Conservation (phyloP, 139 green algal genomes). For the Coelastrella sp. region DNA sequence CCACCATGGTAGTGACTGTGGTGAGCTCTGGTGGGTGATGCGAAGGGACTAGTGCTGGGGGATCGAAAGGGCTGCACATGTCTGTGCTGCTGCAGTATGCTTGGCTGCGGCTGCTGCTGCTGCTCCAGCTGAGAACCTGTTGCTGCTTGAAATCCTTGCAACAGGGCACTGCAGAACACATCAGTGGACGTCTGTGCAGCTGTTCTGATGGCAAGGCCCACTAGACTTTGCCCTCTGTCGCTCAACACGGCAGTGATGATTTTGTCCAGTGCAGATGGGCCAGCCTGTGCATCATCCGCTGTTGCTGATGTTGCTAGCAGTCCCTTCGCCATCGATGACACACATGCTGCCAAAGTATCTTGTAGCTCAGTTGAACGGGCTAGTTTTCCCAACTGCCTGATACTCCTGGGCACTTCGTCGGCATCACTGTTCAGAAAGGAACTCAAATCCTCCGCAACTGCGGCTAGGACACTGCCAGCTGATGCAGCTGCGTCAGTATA, state of each 20-base stretch:
- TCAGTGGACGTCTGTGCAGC: slow-evolving; percentile 33
- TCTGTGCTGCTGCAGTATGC: neutral
- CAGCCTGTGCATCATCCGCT: neutral
- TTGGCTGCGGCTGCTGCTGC: slow-evolving; percentile 16
- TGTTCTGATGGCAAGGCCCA: slow-evolving; percentile 36
- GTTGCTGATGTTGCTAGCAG: neutral
- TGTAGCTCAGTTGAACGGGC: slow-evolving; percentile 26
- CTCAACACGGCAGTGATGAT: slow-evolving; percentile 39
- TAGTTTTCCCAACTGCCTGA: slow-evolving; percentile 46
- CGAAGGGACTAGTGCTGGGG: neutral
- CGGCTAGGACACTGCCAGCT: neutral
- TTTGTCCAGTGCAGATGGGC: slow-evolving; percentile 36
- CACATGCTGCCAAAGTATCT: slow-evolving; percentile 24
- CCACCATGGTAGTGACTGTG: neutral
- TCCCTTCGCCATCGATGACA: slow-evolving; percentile 22
- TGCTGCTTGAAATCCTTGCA: slow-evolving; percentile 13
- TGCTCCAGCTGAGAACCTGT: slow-evolving; percentile 14
- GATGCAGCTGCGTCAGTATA: slow-evolving; percentile 24
- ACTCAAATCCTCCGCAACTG: slow-evolving; percentile 6
- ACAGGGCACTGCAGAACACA: slow-evolving; percentile 26
- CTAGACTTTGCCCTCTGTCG: slow-evolving; percentile 41
- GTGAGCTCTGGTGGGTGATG: neutral
- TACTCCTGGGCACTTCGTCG: slow-evolving; percentile 42
- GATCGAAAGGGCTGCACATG: neutral
- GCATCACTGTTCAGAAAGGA: slow-evolving; percentile 27